Conservation (phyloP, 305 asterid genomes). For the Fraxinus latifolia region DNA sequence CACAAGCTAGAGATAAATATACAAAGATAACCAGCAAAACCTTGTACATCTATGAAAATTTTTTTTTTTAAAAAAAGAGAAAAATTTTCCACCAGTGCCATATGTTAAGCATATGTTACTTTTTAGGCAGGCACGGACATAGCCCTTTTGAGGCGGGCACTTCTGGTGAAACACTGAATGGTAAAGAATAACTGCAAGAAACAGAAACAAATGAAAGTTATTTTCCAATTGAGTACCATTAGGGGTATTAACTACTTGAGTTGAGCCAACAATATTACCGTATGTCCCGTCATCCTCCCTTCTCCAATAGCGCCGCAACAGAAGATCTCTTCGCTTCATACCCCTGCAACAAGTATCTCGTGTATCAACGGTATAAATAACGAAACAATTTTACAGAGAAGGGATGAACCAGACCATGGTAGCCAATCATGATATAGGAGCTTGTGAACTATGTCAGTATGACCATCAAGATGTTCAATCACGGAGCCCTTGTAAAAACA, state of each 20-base stretch:
- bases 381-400: constrained; percentile 16
- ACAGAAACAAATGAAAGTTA: constrained; percentile 21
- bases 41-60: neutral
- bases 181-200: constrained; percentile 81
- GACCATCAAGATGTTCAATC: constrained; percentile 96
- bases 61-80: neutral
- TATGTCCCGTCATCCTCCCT: constrained; percentile 98
- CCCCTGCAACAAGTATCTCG: constrained; percentile 58
- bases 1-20: constrained; percentile 1
- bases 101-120: constrained; percentile 79
- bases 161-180: constrained; percentile 91
- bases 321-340: constrained; percentile 85
- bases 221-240: constrained; percentile 21
- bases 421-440: constrained; percentile 75
- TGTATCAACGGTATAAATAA: constrained; percentile 13
- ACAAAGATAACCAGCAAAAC: neutral
- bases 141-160: constrained; percentile 77
- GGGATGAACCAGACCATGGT: constrained; percentile 66
- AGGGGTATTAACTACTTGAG: neutral
- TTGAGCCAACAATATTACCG: constrained; percentile 45
- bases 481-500: constrained; percentile 82
- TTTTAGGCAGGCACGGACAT: constrained; percentile 98
- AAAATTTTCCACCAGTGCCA: constrained; percentile 21
- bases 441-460: constrained; percentile 89
- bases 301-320: constrained; percentile 93